phyloP scores from a whole-genome alignment of 2,329 filamentous ascomycete genomes.

The Cucurbitaria berberidis region DNA sequence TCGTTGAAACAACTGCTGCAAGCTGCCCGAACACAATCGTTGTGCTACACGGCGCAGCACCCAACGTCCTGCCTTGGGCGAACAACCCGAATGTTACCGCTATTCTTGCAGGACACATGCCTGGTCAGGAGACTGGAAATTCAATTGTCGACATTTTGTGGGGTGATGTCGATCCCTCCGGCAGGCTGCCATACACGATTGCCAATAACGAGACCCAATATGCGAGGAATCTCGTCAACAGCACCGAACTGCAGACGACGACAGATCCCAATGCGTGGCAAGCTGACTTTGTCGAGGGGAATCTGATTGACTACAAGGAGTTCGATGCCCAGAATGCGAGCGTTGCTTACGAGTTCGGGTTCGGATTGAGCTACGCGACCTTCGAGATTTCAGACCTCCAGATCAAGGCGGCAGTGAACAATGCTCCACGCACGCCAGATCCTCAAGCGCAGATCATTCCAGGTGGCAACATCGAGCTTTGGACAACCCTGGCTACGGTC shows the following conservation, averaged over 20 bases:
- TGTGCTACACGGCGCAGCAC: slow-evolving; percentile 50
- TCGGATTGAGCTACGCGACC: slow-evolving; percentile 48
- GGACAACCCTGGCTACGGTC: slow-evolving; percentile 58
- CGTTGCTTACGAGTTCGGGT: slow-evolving; percentile 46
- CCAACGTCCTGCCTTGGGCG: slow-evolving; percentile 50
- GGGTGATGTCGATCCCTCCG: slow-evolving; percentile 76
- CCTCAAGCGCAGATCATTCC: slow-evolving; percentile 25
- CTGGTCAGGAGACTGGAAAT: slow-evolving; percentile 50
- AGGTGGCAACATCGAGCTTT: slow-evolving; percentile 64
- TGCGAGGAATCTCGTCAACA: slow-evolving; percentile 45
- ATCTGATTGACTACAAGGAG: slow-evolving; percentile 62
- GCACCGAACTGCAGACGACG: slow-evolving; percentile 36
- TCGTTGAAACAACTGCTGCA: slow-evolving; percentile 52
- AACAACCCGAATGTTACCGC: slow-evolving; percentile 50
- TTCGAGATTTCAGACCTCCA: slow-evolving; percentile 37
- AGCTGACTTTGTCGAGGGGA: slow-evolving; percentile 59
- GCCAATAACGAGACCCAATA: slow-evolving; percentile 75
- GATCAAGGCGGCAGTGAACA: slow-evolving; percentile 13
- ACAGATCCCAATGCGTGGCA: slow-evolving; percentile 52
- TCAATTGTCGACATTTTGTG: slow-evolving; percentile 62
- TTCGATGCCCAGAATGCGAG: slow-evolving; percentile 51
- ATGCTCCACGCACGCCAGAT: slow-evolving; percentile 23
- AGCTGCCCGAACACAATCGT: slow-evolving; percentile 59
- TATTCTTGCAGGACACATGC: slow-evolving; percentile 50
- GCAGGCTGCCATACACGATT: slow-evolving; percentile 85